These are phyloP conservation scores for Lactuca sativa DNA, from an alignment of 129 eudicot genomes.

Conservation along the genomic window DNA sequence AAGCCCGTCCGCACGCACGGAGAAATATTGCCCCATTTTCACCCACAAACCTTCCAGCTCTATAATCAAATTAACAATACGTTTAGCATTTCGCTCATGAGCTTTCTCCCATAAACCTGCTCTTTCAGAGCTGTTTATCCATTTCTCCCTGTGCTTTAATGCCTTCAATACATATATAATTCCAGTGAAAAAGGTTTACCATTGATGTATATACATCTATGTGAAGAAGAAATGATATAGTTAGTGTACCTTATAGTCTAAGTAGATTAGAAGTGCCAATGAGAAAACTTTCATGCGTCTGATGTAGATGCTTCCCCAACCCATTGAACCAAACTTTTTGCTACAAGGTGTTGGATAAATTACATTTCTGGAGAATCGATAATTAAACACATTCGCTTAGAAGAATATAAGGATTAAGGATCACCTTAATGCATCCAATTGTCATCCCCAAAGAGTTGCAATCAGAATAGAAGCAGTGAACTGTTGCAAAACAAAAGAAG, in stretches of 20 bases:
- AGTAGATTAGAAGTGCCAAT: conserved; percentile 69
- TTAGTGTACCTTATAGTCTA: conserved; percentile 74
- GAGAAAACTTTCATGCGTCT: conserved; percentile 80
- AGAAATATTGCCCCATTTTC: conserved; percentile 89
- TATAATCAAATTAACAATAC: conserved; percentile 65
- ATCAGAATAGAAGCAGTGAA: conserved; percentile 8
- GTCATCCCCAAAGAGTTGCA: conserved; percentile 7
- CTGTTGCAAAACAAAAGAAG: neutral
- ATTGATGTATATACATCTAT: neutral
- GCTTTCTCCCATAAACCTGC: conserved; percentile 74
- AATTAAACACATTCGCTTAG: conserved; percentile 17
- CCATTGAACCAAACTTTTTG: conserved; percentile 48
- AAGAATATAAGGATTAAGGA: neutral
- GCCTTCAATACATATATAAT: conserved; percentile 38
- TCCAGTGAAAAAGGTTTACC: conserved; percentile 3
- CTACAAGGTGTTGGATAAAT: conserved; percentile 17
- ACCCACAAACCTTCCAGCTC: conserved; percentile 94
- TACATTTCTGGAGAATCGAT: conserved; percentile 8
- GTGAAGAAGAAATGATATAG: neutral
- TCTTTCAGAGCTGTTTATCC: conserved; percentile 54
- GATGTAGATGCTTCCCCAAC: conserved; percentile 73
- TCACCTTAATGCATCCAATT: conserved; percentile 10
- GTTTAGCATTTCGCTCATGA: conserved; percentile 92
- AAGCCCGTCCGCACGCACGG: conserved; percentile 91
- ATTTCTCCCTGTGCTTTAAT: conserved; percentile 79